Conservation (phyloP, 495 filamentous ascomycete genomes). For the Chaetomidium leptoderma region DNA sequence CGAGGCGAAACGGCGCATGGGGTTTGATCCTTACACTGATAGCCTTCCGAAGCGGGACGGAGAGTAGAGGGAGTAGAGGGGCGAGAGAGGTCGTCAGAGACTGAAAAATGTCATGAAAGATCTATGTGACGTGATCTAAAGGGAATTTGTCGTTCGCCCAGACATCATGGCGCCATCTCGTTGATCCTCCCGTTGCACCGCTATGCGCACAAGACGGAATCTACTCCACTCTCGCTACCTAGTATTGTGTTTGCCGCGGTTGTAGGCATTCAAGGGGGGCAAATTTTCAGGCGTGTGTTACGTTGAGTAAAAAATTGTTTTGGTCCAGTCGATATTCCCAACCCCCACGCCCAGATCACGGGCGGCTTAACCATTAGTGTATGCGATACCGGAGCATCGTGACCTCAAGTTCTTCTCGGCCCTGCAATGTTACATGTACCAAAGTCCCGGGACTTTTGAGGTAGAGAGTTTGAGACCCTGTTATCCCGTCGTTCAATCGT, state of each 20-base stretch:
- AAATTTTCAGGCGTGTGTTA: not conserved
- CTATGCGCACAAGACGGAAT: no score
- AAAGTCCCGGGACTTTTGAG: not conserved
- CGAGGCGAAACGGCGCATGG: slow-evolving; percentile 72
- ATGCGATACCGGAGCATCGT: slow-evolving; percentile 9
- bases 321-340: not conserved
- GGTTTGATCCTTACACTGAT: slow-evolving; percentile 60
- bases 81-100: no score
- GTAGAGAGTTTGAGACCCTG: not conserved
- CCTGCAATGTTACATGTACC: not conserved
- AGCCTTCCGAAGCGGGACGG: slow-evolving; percentile 13
- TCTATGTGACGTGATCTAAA: no score
- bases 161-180: no score
- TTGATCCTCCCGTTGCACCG: no score
- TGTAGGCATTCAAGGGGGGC: not conserved
- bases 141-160: no score
- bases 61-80: not conserved
- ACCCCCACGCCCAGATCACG: not conserved
- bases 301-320: not conserved
- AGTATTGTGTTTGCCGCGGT: no score
- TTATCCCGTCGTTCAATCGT: not conserved
- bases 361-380: not conserved
- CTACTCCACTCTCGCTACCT: no score
- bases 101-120: not conserved
- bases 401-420: not conserved